phyloP scores from a whole-genome alignment of 495 filamentous ascomycete species.

The Penicillium soppii region DNA sequence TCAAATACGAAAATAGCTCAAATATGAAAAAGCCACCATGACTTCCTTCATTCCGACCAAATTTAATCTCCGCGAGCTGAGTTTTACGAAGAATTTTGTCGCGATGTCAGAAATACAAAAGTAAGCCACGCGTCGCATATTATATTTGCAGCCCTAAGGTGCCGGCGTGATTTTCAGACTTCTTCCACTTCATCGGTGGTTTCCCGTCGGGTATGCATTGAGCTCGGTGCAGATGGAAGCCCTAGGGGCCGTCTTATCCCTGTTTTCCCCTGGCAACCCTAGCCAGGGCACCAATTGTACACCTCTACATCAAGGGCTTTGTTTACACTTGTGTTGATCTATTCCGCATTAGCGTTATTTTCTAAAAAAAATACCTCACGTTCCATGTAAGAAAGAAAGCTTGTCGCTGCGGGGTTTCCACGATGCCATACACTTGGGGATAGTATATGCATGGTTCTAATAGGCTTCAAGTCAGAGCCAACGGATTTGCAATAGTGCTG shows the following conservation, averaged over 20 bases:
- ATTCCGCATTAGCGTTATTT: neutral
- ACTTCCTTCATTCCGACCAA: constrained; percentile 4
- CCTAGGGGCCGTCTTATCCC: neutral
- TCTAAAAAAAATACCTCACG: neutral
- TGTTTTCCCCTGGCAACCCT: constrained; percentile 4
- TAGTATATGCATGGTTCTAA: neutral
- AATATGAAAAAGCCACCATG: neutral
- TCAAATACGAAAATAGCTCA: neutral
- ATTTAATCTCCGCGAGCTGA: constrained; percentile 2
- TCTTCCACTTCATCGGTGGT: neutral
- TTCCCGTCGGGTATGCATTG: neutral
- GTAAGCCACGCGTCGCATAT: constrained; percentile 5
- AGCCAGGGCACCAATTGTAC: neutral
- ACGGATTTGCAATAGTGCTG: too few species aligned
- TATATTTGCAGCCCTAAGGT: neutral
- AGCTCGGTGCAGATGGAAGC: neutral
- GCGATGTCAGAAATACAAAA: constrained; percentile 1
- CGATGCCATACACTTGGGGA: neutral
- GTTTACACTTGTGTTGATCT: neutral
- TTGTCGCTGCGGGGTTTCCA: neutral
- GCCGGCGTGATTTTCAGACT: neutral
- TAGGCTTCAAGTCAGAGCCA: too few species aligned
- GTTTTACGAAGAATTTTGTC: constrained; percentile 8
- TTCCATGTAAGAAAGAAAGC: neutral
- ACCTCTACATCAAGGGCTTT: neutral